phyloP scores from a whole-genome alignment of 1,284 basidiomycete genomes.

The Peniophora sp. region DNA sequence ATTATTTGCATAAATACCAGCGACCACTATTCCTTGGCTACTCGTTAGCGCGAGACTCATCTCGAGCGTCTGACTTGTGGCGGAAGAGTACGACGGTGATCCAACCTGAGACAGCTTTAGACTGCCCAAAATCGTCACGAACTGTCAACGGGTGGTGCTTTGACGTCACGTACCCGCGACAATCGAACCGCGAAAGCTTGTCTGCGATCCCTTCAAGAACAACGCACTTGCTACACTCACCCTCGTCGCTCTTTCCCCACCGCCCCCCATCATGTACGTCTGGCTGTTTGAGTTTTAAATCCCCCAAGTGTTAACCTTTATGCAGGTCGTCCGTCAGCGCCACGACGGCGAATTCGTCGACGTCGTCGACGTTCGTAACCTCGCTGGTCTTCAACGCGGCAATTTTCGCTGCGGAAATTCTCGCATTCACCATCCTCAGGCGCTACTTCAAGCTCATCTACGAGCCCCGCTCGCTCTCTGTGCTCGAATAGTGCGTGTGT shows the following conservation, averaged over 20 bases:
- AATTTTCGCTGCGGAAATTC: constrained; percentile 60
- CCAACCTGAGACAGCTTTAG: too few species aligned
- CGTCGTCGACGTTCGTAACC: constrained; percentile 59
- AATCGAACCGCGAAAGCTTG: too few species aligned
- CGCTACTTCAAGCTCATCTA: constrained; percentile 72
- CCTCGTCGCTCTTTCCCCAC: not conserved
- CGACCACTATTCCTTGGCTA: too few species aligned
- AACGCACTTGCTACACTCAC: not conserved
- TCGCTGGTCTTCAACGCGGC: constrained; percentile 69
- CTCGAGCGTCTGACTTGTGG: too few species aligned
- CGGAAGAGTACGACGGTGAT: too few species aligned
- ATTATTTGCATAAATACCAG: too few species aligned
- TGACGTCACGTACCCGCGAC: too few species aligned
- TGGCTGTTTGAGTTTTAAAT: not conserved
- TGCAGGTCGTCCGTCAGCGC: constrained; percentile 10
- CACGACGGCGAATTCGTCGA: constrained; percentile 18
- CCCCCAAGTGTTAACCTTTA: not conserved
- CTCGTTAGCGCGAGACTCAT: too few species aligned
- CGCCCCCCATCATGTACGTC: not conserved
- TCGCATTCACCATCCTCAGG: constrained; percentile 62
- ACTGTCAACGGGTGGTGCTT: too few species aligned
- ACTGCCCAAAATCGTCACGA: too few species aligned
- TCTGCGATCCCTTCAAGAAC: too few species aligned
- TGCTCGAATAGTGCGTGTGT: constrained; percentile 34
- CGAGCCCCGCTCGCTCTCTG: constrained; percentile 70